Percentiles rank a stretch among this genome's conserved stretches.
phyloP scores from a whole-genome alignment of 441 rosid genomes.

The Dalechampia spathulata region DNA sequence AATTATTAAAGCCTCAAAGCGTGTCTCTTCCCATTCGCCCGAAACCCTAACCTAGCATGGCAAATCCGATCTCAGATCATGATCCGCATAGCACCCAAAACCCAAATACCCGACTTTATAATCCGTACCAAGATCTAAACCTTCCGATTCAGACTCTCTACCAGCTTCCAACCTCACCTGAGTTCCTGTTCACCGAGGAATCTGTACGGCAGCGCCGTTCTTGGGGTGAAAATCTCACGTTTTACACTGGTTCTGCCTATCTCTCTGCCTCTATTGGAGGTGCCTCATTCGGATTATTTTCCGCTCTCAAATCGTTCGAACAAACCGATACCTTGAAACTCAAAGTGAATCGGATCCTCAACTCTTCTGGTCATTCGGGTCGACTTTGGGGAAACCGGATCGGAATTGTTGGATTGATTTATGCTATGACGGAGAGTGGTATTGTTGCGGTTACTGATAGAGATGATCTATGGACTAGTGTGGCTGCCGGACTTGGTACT shows the following conservation, averaged over 20 bases:
- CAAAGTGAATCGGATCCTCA: conserved; percentile 64
- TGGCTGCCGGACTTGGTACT: conserved; percentile 82
- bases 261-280: conserved; percentile 61
- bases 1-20: background rate
- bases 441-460: conserved; percentile 51
- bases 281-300: conserved; percentile 42
- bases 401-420: conserved; percentile 73
- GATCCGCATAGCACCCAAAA: conserved; percentile 26
- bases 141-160: conserved; percentile 48
- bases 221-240: conserved; percentile 95
- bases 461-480: conserved; percentile 90
- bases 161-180: conserved; percentile 91
- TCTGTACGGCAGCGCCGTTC: conserved; percentile 77
- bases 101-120: conserved; percentile 49
- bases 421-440: conserved; percentile 76
- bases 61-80: conserved; percentile 24
- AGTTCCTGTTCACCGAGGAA: conserved; percentile 83
- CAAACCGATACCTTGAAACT: conserved; percentile 72
- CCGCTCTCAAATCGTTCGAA: conserved; percentile 63
- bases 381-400: conserved; percentile 76
- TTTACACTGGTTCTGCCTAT: conserved; percentile 80
- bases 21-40: background rate
- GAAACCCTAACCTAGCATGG: conserved; percentile 5
- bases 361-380: conserved; percentile 73
- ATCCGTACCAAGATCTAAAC: conserved; percentile 72